Evolutionary conservation across 1,139 yeast species (phyloP), one percentile per base, ranked within the genome.

Genomic region (Magnusiomyces ingens): DNA sequence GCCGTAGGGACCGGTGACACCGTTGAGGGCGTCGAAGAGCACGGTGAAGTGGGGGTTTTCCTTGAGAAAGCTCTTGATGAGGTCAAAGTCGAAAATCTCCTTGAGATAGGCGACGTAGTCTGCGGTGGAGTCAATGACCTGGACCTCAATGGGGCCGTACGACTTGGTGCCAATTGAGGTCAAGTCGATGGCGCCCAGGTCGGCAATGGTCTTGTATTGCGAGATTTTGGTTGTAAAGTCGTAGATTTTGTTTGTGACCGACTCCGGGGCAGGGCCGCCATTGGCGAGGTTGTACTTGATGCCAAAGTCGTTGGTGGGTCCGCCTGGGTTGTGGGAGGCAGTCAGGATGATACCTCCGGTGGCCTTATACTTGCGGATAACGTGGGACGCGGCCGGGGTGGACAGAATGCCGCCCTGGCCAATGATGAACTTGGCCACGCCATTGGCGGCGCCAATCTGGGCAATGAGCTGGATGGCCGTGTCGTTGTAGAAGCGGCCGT

Each of bases 191-290:
- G 71, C 64, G 46, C 84, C 85, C 56, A 87, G 72, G 45, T 79
- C 76, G 32, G 65, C 63, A 26, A 75, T 70, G 53, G 80, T 78
- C 66, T 83, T 81, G 73, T 87, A 90, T 55, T 74, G 70, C 11
- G 75, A 70, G 64, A 94, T 75, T 42, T 70, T 65, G 65, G 78
- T 79, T 22, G 95, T 81, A 43, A 75, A 78, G 57, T 84, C 93
- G 72, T 73, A 93, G 65, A 93, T 93, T 70, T 82, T 80, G 73
- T 94, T 79, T 29, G 99, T 93, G 58, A 93, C 94, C 18, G 85
- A 75, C 70, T 93, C 99, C 3, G 99, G 99, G n/a, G 99, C 99
- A 43, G 99, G 99, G 1, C 97, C 99, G 60, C 99, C 99, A 66
- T 93, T 91, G 59, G 88, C 81, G 71, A 94, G 76, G 71, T 93